Percentiles rank a stretch among this genome's conserved stretches.
Evolutionary conservation across 2,329 filamentous ascomycete species (phyloP).

Genomic region (Eutypella sp.): DNA sequence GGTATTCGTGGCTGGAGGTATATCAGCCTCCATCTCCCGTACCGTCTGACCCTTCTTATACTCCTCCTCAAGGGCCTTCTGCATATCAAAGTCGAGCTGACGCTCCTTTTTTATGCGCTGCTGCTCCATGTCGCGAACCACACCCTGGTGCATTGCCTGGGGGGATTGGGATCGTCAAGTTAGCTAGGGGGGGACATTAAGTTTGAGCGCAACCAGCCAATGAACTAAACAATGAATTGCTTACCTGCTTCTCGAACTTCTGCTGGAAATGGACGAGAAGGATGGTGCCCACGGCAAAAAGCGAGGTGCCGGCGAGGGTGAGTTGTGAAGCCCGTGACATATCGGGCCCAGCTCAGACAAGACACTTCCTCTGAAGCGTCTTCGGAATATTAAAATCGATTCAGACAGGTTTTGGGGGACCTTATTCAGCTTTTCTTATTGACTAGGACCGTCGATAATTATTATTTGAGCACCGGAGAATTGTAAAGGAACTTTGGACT

Average conservation of each 20-base stretch:
- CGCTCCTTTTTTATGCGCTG: slow-evolving; percentile 86
- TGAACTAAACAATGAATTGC: no score
- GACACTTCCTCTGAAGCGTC: background rate
- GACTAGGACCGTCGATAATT: no score
- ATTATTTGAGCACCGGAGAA: no score
- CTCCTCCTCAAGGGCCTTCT: slow-evolving; percentile 77
- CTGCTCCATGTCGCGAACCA: slow-evolving; percentile 91
- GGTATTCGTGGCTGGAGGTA: no score
- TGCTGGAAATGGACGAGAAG: slow-evolving; percentile 87
- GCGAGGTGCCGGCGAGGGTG: slow-evolving; percentile 72
- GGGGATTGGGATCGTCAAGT: slow-evolving; percentile 3
- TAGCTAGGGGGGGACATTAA: no score
- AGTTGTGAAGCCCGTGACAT: slow-evolving; percentile 93
- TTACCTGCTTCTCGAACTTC: slow-evolving; percentile 73
- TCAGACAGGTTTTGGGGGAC: no score
- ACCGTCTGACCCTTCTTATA: slow-evolving; percentile 88
- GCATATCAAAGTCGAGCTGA: slow-evolving; percentile 91
- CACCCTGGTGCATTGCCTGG: slow-evolving; percentile 92
- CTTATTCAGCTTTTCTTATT: no score
- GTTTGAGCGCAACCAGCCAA: no score
- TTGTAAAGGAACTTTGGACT: no score
- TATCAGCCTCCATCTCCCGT: slow-evolving; percentile 13
- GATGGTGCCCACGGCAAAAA: slow-evolving; percentile 72
- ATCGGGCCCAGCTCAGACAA: slow-evolving; percentile 4
- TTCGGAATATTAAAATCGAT: no score